Conservation (phyloP, 306 rosid genomes). For the Castanospermum australe region DNA sequence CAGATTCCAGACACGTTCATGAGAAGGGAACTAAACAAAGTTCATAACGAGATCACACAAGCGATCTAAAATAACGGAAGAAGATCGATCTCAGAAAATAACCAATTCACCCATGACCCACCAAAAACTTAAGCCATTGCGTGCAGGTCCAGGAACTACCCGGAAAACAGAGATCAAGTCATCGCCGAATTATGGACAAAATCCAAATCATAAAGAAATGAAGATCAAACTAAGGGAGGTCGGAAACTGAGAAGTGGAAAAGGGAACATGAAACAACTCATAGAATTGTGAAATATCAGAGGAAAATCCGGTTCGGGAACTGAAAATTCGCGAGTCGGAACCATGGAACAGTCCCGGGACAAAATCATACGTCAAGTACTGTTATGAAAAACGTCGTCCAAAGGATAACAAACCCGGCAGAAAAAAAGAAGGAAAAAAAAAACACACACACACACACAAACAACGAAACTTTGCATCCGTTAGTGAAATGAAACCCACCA, state of each 20-base stretch:
- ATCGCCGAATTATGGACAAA: constrained; percentile 11
- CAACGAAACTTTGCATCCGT: constrained; percentile 26
- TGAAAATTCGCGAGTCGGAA: neutral
- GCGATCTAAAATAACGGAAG: constrained; percentile 38
- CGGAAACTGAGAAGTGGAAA: neutral
- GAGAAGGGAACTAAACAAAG: neutral
- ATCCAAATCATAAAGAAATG: neutral
- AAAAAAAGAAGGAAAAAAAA: neutral
- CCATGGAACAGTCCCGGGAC: neutral
- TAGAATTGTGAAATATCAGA: constrained; percentile 12
- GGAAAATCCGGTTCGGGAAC: neutral
- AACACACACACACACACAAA: no score
- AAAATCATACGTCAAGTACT: neutral
- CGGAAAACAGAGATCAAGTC: constrained; percentile 42
- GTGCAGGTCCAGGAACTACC: neutral
- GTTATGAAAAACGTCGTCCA: constrained; percentile 29
- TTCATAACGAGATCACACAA: neutral
- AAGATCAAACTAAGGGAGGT: neutral
- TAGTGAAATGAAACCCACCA: constrained; percentile 27
- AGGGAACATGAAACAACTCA: constrained; percentile 20
- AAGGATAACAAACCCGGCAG: constrained; percentile 15
- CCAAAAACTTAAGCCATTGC: neutral
- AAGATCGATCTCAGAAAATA: constrained; percentile 31
- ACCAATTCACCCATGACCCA: neutral
- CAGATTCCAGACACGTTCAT: constrained; percentile 11